Conservation (phyloP, 2,329 filamentous ascomycete species). For the Ascochyta viciae-villosae region DNA sequence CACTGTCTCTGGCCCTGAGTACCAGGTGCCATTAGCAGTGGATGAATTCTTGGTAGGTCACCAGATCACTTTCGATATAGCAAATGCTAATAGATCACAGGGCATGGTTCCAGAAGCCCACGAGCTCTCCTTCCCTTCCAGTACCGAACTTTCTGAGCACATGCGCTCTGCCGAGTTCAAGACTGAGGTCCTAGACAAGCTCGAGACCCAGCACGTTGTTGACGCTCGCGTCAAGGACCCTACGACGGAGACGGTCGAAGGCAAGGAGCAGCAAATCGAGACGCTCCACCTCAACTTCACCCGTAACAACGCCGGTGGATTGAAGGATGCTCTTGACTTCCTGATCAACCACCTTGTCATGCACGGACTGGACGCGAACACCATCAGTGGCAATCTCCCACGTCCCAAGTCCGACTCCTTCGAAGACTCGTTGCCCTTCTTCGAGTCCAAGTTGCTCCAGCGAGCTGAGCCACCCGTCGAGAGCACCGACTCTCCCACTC, state of each 20-base stretch:
- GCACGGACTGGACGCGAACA: constrained; percentile 80
- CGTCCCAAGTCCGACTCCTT: constrained; percentile 99
- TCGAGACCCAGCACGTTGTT: constrained; percentile 91
- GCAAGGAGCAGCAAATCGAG: constrained; percentile 54
- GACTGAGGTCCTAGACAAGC: constrained; percentile 79
- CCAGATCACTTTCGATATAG: not conserved
- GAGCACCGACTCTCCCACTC: constrained; percentile 86
- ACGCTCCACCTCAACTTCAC: constrained; percentile 71
- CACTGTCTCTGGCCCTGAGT: constrained; percentile 94
- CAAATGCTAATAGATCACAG: constrained; percentile 54
- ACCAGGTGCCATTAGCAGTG: constrained; percentile 95
- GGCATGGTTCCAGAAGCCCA: constrained; percentile 98
- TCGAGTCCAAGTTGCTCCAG: constrained; percentile 95
- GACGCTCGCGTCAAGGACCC: constrained; percentile 74
- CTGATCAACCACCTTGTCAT: constrained; percentile 85
- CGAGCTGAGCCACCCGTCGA: constrained; percentile 80
- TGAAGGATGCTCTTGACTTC: constrained; percentile 96
- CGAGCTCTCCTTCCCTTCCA: constrained; percentile 83
- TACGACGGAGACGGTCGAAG: constrained; percentile 50
- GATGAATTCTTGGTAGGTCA: constrained; percentile 81
- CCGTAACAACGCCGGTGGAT: constrained; percentile 92
- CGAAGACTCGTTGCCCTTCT: constrained; percentile 94
- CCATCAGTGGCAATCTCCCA: constrained; percentile 92
- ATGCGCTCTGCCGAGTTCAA: constrained; percentile 83
- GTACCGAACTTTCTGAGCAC: constrained; percentile 77